Base-by-base conservation (phyloP, 495 filamentous ascomycete genomes). In the Trichoderma gamsii region DNA sequence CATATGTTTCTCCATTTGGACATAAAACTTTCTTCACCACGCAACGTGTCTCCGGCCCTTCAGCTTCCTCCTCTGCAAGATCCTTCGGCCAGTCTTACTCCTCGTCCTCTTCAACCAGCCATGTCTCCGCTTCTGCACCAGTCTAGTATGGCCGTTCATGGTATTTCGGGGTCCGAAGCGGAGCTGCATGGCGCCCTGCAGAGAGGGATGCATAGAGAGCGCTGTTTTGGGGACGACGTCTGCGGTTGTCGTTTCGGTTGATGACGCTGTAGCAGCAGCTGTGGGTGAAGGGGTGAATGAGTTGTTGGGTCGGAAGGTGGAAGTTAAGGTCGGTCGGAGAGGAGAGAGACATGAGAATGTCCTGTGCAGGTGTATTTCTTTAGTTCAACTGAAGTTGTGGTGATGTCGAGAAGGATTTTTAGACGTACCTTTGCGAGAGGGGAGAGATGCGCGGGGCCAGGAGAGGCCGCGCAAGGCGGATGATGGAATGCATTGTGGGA, bases 51-150 rank as follows among this genome's bases (percentile, higher is more conserved):
- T 69, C 69, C 81, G 70, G 70, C 79, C 79, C 78, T 82, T 82
- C 0, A 69, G 66, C 68, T 23, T 75, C 68, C 81, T 68, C 63
- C 77, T 70, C 72, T 72, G 69, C 51, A 83, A 69, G 66, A 69
- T 79, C 71, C 77, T 79, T 67, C 72, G 71, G 32, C 81, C 81
- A 13, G 74, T 79, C 63, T 71, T 72, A 9, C 78, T 76, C 67
- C 69, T 70, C 16, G 77, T 65, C 32, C 80, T 71, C 68, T 75
- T 79, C n/a, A 83, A 68, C 70, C 82, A 83, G 16, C 81, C 80
- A 66, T 81, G 79, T 18, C 78, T 71, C 38, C 81, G 70, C 76
- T 82, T 82, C 72, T 81, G 79, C n/a, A 81, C 69, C n/a, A 83
- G 73, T n/a, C 81, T 75, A 52, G 72, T 80, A 63, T 73, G 56